Evolutionary conservation across 2,329 filamentous ascomycete genomes (phyloP).

Genomic region (Pseudogymnoascus sp.): DNA sequence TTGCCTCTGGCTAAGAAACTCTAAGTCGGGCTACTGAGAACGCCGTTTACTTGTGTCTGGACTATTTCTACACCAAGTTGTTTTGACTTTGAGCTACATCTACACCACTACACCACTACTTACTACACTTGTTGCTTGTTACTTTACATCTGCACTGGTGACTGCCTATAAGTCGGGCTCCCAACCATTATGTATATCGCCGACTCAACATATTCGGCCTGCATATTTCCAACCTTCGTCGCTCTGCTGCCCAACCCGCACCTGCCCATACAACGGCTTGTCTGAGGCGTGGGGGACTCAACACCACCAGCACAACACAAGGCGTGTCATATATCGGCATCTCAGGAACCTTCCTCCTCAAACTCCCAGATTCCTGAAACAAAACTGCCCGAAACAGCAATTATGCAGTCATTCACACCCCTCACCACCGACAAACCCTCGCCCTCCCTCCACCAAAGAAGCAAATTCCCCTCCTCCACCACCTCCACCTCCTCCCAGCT

Average conservation of each 20-base stretch:
- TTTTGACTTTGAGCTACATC: neutral
- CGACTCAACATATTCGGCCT: neutral
- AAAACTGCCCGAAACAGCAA: neutral
- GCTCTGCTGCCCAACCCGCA: conserved; percentile 3
- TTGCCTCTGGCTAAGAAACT: conserved; percentile 4
- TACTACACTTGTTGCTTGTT: neutral
- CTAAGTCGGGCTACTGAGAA: neutral
- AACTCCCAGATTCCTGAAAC: neutral
- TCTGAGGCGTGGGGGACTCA: neutral
- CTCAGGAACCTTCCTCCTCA: neutral
- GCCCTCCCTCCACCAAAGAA: neutral
- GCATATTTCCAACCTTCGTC: neutral
- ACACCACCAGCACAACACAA: neutral
- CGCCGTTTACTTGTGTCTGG: neutral
- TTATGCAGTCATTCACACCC: neutral
- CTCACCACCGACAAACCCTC: neutral
- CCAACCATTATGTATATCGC: conserved; percentile 1
- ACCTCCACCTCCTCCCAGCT: neutral
- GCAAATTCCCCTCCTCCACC: neutral
- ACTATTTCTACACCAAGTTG: neutral
- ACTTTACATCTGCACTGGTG: neutral
- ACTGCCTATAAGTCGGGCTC: neutral
- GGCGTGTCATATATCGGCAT: neutral
- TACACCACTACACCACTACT: neutral
- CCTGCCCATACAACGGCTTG: neutral